Evolutionary conservation across 108 stramenopile species (phyloP), one percentile per base, ranked within the genome.

Genomic region (Nitzschia inconspicua): DNA sequence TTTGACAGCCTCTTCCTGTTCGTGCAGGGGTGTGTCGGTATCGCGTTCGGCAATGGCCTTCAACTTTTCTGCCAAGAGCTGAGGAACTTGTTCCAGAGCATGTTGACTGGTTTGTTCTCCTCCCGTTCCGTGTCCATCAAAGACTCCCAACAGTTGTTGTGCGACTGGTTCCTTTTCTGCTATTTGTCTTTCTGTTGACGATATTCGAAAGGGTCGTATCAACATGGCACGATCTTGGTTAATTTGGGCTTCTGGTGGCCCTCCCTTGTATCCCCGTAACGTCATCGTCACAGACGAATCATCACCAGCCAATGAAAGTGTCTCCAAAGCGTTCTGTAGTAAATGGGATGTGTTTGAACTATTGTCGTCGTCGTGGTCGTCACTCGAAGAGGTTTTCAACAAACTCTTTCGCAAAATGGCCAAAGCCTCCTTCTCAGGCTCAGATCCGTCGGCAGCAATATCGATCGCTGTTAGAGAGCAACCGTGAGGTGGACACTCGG

Each of bases 31-130:
- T 35, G 37, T 59, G 66, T 42, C 39, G 47, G 36, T 44, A 55
- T 65, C 29, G 5, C 24, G 10, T 32, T 2, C 0, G 14, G 13
- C 27, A 39, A 62, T 26, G 41, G 47, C 47, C 13, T 46, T 23
- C 32, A 91, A 52, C 53, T 84, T 87, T 27, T 39, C 46, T 4
- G 78, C 70, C 49, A 93, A 59, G 3, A 80, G 41, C 29, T 60
- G 57, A 22, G 88, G 88, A n/a, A 93, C 43, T 24, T 72, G 57
- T 18, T 68, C 68, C 8, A 73, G 76, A 5, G 83, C 72, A 63
- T 84, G 83, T 65, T 85, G 73, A 1, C 82, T 83, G 1, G 88
- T 86, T n/a, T 47, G 51, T 60, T 93, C 88, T 36, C 92, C 92
- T 19, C 42, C 50, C 26, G 49, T 47, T 8, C 83, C 92, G 60